Evolutionary conservation across 1,139 yeast genomes (phyloP), one percentile per base, ranked within the genome.

Genomic region (Candida freyschussii): DNA sequence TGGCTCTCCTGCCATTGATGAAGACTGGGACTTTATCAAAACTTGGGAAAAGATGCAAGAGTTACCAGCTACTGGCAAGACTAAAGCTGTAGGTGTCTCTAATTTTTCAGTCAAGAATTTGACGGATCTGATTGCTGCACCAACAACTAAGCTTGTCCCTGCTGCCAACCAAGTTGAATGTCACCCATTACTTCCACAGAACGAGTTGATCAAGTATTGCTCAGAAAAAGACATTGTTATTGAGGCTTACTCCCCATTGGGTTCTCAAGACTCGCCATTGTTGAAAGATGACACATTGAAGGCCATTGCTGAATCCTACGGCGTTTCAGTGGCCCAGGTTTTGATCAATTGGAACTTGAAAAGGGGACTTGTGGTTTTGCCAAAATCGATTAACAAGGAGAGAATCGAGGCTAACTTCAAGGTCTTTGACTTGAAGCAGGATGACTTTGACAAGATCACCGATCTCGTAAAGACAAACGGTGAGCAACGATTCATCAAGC

Each of bases 191-290:
- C 66, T 83, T 36, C 87, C 89, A 27, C 93, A 83, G 56, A 64
- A 58, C 26, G 80, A 81, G 41, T 64, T 84, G 41, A 56, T 73
- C 36, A 71, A 70, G 23, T 81, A 57, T 55, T 66, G 75, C 54
- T 62, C 69, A 41, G 53, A 63, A 17, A 63, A 82, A 43, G 70
- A 68, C 17, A 81, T 85, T 43, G 54, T 69, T 16, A 55, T 78
- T 34, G 84, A 83, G 56, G 89, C 91, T 24, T 85, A 81, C 58
- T 78, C 87, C 22, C 95, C 95, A 39, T 69, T 85, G 47, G 94
- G 91, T 13, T 73, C 85, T 22, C 62, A 72, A 13, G 75, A 73
- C 35, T 77, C 86, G 14, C 85, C 89, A 12, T 56, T 81, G 25
- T 63, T 79, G 48, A 59, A 64, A 29, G 72, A 80, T 47, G 62